phyloP scores from a whole-genome alignment of 2,329 filamentous ascomycete genomes.

The Lomentospora prolificans region DNA sequence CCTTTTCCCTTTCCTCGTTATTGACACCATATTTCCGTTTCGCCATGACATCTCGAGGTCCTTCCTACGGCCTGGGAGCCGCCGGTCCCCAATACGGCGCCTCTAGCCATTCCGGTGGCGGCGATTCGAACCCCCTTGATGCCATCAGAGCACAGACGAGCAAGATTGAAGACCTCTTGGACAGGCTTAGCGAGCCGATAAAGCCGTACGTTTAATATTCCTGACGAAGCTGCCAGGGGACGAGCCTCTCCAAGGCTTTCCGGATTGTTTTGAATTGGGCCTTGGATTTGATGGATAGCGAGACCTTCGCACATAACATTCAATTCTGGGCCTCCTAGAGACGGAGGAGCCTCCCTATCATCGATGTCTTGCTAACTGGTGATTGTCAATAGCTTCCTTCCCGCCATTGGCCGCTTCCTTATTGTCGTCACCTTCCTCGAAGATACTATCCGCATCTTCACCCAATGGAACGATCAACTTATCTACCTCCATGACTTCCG shows the following conservation, averaged over 20 bases:
- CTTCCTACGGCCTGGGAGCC: slow-evolving; percentile 73
- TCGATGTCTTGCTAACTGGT: not conserved
- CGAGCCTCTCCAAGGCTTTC: no score
- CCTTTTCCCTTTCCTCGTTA: not conserved
- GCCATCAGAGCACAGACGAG: slow-evolving; percentile 88
- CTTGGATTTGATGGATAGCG: no score
- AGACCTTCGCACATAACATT: no score
- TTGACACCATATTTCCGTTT: not conserved
- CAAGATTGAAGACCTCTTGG: slow-evolving; percentile 94
- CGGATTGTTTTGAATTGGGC: no score
- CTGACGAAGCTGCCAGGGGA: no score
- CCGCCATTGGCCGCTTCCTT: slow-evolving; percentile 89
- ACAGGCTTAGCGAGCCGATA: slow-evolving; percentile 77
- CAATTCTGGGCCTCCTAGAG: no score
- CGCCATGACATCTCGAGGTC: slow-evolving; percentile 43
- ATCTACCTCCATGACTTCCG: slow-evolving; percentile 87
- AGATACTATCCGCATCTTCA: slow-evolving; percentile 90
- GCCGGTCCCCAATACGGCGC: slow-evolving; percentile 59
- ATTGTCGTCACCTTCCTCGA: slow-evolving; percentile 98
- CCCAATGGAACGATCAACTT: slow-evolving; percentile 94
- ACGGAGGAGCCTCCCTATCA: not conserved
- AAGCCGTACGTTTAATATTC: slow-evolving; percentile 66
- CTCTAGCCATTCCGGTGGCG: slow-evolving; percentile 25
- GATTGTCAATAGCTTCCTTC: slow-evolving; percentile 60
- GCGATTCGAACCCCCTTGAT: slow-evolving; percentile 69